Conservation (phyloP, 169 alveolate species). For the Amoebophrya sp. region DNA sequence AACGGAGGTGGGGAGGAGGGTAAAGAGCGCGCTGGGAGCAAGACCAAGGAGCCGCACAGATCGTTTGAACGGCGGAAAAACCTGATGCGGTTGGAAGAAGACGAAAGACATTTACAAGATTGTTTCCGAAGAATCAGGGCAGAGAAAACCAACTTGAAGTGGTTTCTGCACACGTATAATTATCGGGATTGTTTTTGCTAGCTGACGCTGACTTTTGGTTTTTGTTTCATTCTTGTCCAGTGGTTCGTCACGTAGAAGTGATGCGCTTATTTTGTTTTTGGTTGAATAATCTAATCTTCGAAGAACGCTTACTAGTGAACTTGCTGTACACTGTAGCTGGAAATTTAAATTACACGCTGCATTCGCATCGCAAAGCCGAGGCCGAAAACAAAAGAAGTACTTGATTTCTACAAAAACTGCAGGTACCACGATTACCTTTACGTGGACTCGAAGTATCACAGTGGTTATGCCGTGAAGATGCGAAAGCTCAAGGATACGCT, state of each 20-base stretch:
- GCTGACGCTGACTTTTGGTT: too few relatives aligned
- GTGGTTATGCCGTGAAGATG: background rate
- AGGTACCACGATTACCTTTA: background rate
- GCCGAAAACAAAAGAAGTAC: background rate
- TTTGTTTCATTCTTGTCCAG: too few relatives aligned
- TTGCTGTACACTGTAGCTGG: too few relatives aligned
- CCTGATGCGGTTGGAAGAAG: background rate
- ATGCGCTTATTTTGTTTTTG: too few relatives aligned
- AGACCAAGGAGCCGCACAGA: background rate
- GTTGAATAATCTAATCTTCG: background rate
- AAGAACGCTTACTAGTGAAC: background rate
- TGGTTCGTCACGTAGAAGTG: too few relatives aligned
- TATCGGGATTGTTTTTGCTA: too few relatives aligned
- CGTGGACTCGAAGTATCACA: background rate
- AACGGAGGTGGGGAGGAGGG: too few relatives aligned
- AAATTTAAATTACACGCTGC: too few relatives aligned
- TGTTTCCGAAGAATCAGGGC: background rate
- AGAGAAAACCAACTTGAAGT: background rate
- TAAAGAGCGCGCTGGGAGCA: too few relatives aligned
- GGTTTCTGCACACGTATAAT: background rate
- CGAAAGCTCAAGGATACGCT: background rate
- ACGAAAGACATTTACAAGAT: background rate
- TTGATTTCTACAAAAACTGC: too few relatives aligned
- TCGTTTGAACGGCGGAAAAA: background rate
- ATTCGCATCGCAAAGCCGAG: too few relatives aligned